phyloP scores from a whole-genome alignment of 768 basidiomycete genomes.

The Pholiota conissans region DNA sequence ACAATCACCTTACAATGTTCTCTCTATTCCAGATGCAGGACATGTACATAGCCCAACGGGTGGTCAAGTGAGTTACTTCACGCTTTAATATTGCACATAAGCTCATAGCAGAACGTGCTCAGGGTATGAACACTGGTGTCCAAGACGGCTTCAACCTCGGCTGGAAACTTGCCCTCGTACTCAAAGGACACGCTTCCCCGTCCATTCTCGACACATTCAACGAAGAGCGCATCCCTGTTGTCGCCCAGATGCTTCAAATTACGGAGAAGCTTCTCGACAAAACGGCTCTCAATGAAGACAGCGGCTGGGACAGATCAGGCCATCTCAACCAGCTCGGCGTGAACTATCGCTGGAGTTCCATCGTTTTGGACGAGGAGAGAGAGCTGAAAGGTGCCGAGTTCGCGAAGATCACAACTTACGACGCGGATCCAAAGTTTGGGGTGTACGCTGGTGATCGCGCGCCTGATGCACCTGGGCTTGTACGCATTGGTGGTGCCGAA shows the following conservation, averaged over 20 bases:
- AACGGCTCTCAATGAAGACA: slow-evolving; percentile 3
- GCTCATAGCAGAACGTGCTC: not conserved
- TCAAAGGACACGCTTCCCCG: slow-evolving; percentile 24
- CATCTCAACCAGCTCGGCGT: slow-evolving; percentile 45
- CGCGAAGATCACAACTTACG: slow-evolving; percentile 15
- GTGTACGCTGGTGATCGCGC: slow-evolving; percentile 45
- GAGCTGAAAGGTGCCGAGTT: slow-evolving; percentile 22
- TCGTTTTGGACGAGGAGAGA: slow-evolving; percentile 42
- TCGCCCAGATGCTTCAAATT: slow-evolving; percentile 33
- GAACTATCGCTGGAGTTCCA: slow-evolving; percentile 52
- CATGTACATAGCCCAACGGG: not conserved
- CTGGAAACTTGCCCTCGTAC: slow-evolving; percentile 37
- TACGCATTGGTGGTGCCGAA: not conserved
- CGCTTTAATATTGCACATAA: not conserved
- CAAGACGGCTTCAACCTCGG: slow-evolving; percentile 35
- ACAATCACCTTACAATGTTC: too few relatives aligned
- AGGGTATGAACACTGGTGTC: slow-evolving; percentile 16
- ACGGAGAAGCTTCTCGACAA: slow-evolving; percentile 23
- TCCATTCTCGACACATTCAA: slow-evolving; percentile 31
- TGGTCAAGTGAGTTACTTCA: not conserved
- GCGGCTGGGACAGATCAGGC: slow-evolving; percentile 20
- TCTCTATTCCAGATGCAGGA: not conserved
- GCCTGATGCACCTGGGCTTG: slow-evolving; percentile 26
- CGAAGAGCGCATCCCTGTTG: slow-evolving; percentile 35
- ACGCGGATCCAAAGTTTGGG: slow-evolving; percentile 5